These are phyloP conservation scores for Hibiscus mutabilis DNA, from an alignment of 345 rosid species.

Conservation along the genomic window DNA sequence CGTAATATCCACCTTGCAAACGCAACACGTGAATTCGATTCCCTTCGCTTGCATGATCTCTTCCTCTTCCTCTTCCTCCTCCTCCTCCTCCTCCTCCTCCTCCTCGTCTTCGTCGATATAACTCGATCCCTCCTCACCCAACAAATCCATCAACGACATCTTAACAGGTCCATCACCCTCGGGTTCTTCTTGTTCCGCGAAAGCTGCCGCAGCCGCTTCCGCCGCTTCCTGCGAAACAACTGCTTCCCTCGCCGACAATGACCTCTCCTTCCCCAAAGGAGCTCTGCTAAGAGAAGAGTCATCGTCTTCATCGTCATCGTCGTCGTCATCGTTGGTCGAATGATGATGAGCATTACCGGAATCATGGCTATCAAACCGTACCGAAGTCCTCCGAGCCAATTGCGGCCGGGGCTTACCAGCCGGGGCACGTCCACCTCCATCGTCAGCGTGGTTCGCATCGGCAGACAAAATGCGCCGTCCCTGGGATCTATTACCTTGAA, in stretches of 20 bases:
- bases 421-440: conserved; percentile 11
- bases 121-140: conserved; percentile 51
- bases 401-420: background rate
- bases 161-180: conserved; percentile 33
- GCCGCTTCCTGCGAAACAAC: conserved; percentile 73
- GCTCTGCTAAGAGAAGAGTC: conserved; percentile 21
- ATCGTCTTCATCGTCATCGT: conserved; percentile 16
- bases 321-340: conserved; percentile 11
- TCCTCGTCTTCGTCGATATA: conserved; percentile 56
- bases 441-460: conserved; percentile 25
- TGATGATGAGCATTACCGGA: background rate
- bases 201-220: conserved; percentile 40
- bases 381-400: background rate
- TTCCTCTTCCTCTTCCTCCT: conserved; percentile 30
- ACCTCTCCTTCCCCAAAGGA: conserved; percentile 49
- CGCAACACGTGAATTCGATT: conserved; percentile 59
- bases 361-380: conserved; percentile 32
- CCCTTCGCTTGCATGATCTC: conserved; percentile 21
- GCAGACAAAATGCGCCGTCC: conserved; percentile 43
- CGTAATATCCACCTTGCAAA: conserved; percentile 73
- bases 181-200: conserved; percentile 19
- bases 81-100: conserved; percentile 34
- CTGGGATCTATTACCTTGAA: conserved; percentile 26
- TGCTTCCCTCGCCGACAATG: conserved; percentile 79
- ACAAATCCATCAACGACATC: conserved; percentile 82